These are phyloP conservation scores for Candida ascalaphidarum DNA, from an alignment of 805 yeast species.

Conservation along the genomic window DNA sequence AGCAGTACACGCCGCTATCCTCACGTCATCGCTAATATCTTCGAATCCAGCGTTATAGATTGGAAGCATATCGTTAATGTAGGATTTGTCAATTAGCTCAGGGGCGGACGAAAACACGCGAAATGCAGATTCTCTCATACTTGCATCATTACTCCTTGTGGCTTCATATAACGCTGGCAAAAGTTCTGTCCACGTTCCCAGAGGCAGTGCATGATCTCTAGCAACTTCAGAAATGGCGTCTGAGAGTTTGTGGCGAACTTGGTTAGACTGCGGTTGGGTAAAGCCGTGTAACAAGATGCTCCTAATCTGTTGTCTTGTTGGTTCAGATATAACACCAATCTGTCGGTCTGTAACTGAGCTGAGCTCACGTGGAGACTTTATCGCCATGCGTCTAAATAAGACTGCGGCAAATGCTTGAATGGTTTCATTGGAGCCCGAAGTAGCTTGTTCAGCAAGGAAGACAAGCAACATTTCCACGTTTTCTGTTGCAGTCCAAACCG, in stretches of 20 bases:
- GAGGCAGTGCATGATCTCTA: constrained; percentile 46
- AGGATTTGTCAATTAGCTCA: constrained; percentile 55
- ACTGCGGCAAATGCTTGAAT: constrained; percentile 74
- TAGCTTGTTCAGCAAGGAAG: constrained; percentile 76
- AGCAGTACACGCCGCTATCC: constrained; percentile 87
- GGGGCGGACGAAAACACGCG: constrained; percentile 85
- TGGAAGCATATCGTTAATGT: constrained; percentile 49
- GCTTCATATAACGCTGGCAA: constrained; percentile 70
- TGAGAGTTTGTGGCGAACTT: constrained; percentile 82
- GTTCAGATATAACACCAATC: constrained; percentile 57
- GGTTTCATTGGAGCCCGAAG: constrained; percentile 51
- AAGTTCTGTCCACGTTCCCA: constrained; percentile 68
- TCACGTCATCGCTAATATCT: constrained; percentile 72
- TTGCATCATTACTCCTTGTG: constrained; percentile 43
- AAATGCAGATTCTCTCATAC: constrained; percentile 83
- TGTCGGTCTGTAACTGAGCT: constrained; percentile 68
- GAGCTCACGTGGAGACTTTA: constrained; percentile 63
- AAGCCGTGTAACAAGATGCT: constrained; percentile 66
- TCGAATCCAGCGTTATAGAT: constrained; percentile 75
- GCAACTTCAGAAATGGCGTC: constrained; percentile 95
- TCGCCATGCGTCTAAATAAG: constrained; percentile 77
- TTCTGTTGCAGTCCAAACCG: constrained; percentile 65
- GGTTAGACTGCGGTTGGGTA: constrained; percentile 54
- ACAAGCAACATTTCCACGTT: constrained; percentile 64
- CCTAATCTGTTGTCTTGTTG: constrained; percentile 56